These are phyloP conservation scores for Trichosanthes cucumerina DNA, from an alignment of 306 rosid species.

Conservation along the genomic window DNA sequence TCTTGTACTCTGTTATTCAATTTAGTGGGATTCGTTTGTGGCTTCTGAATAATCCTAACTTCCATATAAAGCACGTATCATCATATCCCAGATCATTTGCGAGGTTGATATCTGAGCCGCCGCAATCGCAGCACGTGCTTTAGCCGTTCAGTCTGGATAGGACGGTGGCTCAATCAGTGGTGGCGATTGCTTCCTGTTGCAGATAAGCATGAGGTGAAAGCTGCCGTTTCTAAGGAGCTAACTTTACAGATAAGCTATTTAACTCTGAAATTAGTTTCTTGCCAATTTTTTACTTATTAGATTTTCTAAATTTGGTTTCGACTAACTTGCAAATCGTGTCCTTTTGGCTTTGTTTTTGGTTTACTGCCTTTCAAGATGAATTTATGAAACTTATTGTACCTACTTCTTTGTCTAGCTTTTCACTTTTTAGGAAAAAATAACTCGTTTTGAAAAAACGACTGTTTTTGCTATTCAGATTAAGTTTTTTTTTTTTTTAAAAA, in stretches of 20 bases:
- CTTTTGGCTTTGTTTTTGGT: not conserved
- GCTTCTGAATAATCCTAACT: not conserved
- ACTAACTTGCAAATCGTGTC: not conserved
- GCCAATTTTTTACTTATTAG: not conserved
- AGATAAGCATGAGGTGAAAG: slow-evolving; percentile 1
- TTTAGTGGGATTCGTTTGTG: slow-evolving; percentile 2
- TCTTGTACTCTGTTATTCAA: not conserved
- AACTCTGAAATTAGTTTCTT: not conserved
- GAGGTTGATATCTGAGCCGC: not conserved
- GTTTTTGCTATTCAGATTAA: no score
- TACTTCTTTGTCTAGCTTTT: not conserved
- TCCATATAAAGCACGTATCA: not conserved
- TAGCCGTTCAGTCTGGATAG: not conserved
- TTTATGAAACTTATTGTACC: not conserved
- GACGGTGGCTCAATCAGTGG: not conserved
- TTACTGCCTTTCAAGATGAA: no score
- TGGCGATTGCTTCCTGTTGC: not conserved
- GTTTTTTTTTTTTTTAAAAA: no score
- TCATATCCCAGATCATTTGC: not conserved
- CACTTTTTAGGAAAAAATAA: no score
- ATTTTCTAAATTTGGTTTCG: not conserved
- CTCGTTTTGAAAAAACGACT: no score
- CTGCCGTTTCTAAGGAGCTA: not conserved
- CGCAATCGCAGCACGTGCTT: not conserved
- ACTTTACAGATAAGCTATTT: not conserved